Base-by-base conservation (phyloP, 495 filamentous ascomycete genomes). In the Penicillium crystallinum region DNA sequence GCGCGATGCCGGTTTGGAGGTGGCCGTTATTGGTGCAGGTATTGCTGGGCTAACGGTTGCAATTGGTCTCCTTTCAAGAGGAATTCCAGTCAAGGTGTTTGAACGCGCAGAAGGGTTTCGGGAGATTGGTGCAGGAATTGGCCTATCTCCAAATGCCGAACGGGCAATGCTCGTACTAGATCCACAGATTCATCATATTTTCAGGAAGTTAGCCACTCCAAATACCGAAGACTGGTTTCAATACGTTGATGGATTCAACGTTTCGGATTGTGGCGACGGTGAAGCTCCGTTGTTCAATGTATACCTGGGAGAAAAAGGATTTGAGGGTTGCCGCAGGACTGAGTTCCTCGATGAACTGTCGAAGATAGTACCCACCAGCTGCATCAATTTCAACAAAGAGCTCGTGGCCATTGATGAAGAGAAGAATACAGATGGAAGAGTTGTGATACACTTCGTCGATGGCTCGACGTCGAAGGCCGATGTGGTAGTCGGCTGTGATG, bases 71-170 rank as follows among this genome's bases (percentile, higher is more conserved):
- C 52, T 64, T 36, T 49, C 61, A 33, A 62, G 62, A 18, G 54
- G 57, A 15, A 57, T 85, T 34, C 63, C 69, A 1, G 56, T 76
- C 43, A 77, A 67, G 6, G 61, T 84, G 45, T 85, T 83, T 65
- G 81, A 84, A 52, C 70, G 77, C 9, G 74, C 74, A 0, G 43
- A 59, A 5, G 55, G 55, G 0, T 78, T 84, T 34, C 66, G 66
- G 1, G 78, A 81, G 53, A 76, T 87, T 4, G 85, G 85, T 23
- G 84, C 84, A 2, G 84, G 83, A 10, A 73, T 87, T 3, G 76
- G 72, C 10, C 78, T 87, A 33, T 77, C 78, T 0, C 76, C 81
- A 30, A 86, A 86, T 59, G 73, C 82, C 6, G 66, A 76, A 5
- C 65, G 72, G 2, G 82, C 82, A 0, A 81, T 87, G 76, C 57